A percentile compares a stretch with the other conserved stretches of the same genome.
phyloP scores from a whole-genome alignment of 2,329 filamentous ascomycete species.

The Aspergillus eucalypticola region DNA sequence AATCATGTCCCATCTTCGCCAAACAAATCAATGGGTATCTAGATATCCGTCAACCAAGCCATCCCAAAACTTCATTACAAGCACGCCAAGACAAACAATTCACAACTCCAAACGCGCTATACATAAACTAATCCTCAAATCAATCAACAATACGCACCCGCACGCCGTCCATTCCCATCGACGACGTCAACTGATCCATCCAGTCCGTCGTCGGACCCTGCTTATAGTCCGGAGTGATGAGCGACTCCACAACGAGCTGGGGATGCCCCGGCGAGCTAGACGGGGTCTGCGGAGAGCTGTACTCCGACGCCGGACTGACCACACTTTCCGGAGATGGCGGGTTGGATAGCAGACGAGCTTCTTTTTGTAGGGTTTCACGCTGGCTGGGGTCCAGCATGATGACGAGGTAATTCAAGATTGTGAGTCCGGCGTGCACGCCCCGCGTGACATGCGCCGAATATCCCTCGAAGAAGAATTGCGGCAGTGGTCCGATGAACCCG shows the following conservation, averaged over 20 bases:
- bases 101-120: background rate
- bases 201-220: constrained; percentile 24
- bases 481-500: constrained; percentile 26
- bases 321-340: background rate
- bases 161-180: constrained; percentile 25
- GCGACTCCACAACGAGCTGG: constrained; percentile 19
- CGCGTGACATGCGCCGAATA: constrained; percentile 22
- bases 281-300: constrained; percentile 12
- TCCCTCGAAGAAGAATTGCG: constrained; percentile 24
- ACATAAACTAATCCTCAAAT: background rate
- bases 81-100: background rate
- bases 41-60: background rate
- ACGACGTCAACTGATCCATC: constrained; percentile 28
- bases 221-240: constrained; percentile 19
- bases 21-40: no score
- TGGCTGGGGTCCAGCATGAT: constrained; percentile 22
- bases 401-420: constrained; percentile 25
- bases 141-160: background rate
- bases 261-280: constrained; percentile 17
- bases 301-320: background rate
- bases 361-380: constrained; percentile 17
- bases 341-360: constrained; percentile 17
- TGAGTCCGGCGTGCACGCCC: constrained; percentile 21
- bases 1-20: no score
- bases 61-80: background rate